Evolutionary conservation across 2,329 filamentous ascomycete genomes (phyloP), one percentile per base, ranked within the genome.

Genomic region (Blastomyces emzantsi): DNA sequence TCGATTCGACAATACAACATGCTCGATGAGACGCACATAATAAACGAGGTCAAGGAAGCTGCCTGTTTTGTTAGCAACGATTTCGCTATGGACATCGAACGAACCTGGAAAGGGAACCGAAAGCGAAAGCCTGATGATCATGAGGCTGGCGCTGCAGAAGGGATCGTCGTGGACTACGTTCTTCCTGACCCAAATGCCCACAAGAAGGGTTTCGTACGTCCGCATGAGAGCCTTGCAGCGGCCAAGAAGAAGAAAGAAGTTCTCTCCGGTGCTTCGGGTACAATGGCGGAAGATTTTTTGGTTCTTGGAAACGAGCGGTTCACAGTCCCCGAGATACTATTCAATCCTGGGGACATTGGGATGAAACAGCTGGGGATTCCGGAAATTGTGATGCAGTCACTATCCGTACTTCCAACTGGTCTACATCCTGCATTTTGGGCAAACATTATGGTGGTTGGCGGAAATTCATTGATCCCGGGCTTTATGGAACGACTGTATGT

Each of bases 21-120:
- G 86, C 87, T 94, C 66, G 92, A 96, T 74, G 94, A 99, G 70
- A 88, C 90, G 0, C 88, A 95, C 74, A 88, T 97, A 60, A 91
- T 97, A 73, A 96, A 96, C 71, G 90, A 97, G 74, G 92, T 97
- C 76, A 99, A 99, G 73, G 94, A 99, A 73, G 83, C 88, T 4
- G 87, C 89, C 0, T 96, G 90, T 73, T 97, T 89, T 70, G 87
- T 97, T 13, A 89, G 89, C 2, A 78, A 84, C 0, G 86, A 95
- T 71, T 97, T 97, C 74, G 79, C 81, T 33, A 72, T 74, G 7
- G 90, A 97, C 69, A 83, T 99, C 45, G 92, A 97, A 66, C 83
- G 82, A 67, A 88, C 87, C 0, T 96, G 92, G 91, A 94, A 91
- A 74, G 89, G 88, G 7, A 86, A 88, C 1, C 79, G 85, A 65